phyloP scores from a whole-genome alignment of 495 filamentous ascomycete species.

The Penicillium angulare region DNA sequence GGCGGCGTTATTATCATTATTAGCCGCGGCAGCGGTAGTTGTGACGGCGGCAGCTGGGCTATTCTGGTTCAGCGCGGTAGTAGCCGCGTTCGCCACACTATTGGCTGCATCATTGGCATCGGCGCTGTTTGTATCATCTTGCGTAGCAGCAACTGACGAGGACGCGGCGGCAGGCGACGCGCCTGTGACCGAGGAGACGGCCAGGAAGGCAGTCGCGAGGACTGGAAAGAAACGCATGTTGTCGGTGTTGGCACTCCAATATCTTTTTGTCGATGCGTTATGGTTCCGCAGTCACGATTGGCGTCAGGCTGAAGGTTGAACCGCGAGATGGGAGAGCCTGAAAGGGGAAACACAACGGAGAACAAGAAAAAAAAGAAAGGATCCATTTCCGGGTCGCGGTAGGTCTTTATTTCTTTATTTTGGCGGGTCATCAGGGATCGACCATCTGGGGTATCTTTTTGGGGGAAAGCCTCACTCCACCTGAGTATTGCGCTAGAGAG shows the following conservation, averaged over 20 bases:
- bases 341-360: too few species aligned
- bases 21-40: background rate
- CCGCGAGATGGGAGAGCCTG: constrained; percentile 25
- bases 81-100: constrained; percentile 9
- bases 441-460: constrained; percentile 13
- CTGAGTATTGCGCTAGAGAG: constrained; percentile 1
- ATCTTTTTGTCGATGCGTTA: constrained; percentile 10
- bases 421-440: constrained; percentile 17
- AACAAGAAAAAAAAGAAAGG: background rate
- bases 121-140: constrained; percentile 2
- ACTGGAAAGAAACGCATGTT: constrained; percentile 30
- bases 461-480: constrained; percentile 8
- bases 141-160: constrained; percentile 4
- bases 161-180: constrained; percentile 15
- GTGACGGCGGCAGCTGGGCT: background rate
- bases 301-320: constrained; percentile 20
- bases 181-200: constrained; percentile 19
- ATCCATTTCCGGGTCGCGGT: constrained; percentile 6
- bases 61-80: constrained; percentile 3
- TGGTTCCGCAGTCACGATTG: constrained; percentile 13
- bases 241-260: constrained; percentile 4
- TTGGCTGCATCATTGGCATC: constrained; percentile 8
- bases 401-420: constrained; percentile 34
- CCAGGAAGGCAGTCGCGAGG: constrained; percentile 24
- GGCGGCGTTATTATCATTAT: constrained; percentile 1